phyloP scores from a whole-genome alignment of 805 yeast species.

The Ogataea glucozyma region DNA sequence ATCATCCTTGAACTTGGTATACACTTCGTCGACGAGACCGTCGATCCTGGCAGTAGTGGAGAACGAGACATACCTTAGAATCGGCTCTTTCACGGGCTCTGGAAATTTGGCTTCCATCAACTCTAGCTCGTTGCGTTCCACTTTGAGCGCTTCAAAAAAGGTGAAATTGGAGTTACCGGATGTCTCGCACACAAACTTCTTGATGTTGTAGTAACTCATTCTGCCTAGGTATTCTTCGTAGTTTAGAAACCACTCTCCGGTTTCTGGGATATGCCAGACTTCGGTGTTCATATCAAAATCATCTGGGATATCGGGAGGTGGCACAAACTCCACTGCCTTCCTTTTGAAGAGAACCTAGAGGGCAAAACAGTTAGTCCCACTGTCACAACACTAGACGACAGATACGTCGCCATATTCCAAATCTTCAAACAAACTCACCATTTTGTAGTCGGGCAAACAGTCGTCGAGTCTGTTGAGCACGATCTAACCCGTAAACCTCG shows the following conservation, averaged over 20 bases:
- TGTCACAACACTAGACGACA: neutral
- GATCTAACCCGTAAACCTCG: neutral
- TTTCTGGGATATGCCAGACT: constrained; percentile 81
- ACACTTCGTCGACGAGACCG: constrained; percentile 83
- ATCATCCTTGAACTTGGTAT: constrained; percentile 71
- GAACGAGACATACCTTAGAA: constrained; percentile 81
- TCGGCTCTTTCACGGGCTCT: constrained; percentile 87
- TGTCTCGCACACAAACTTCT: constrained; percentile 91
- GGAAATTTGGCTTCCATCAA: constrained; percentile 84
- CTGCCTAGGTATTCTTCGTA: constrained; percentile 76
- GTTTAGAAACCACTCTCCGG: constrained; percentile 82
- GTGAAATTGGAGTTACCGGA: constrained; percentile 92
- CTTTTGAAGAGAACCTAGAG: constrained; percentile 72
- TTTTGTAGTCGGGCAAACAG: neutral
- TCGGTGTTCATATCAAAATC: constrained; percentile 54
- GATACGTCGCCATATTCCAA: neutral
- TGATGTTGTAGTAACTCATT: constrained; percentile 69
- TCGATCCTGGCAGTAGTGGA: constrained; percentile 81
- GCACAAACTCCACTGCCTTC: constrained; percentile 62
- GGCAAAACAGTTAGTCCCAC: neutral
- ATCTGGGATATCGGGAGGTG: constrained; percentile 57
- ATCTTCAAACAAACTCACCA: neutral
- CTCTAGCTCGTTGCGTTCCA: constrained; percentile 63
- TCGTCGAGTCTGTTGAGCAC: neutral
- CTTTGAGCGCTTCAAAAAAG: constrained; percentile 81